Base-by-base conservation (phyloP, 2,329 filamentous ascomycete species). In the Blumeria hordei region DNA sequence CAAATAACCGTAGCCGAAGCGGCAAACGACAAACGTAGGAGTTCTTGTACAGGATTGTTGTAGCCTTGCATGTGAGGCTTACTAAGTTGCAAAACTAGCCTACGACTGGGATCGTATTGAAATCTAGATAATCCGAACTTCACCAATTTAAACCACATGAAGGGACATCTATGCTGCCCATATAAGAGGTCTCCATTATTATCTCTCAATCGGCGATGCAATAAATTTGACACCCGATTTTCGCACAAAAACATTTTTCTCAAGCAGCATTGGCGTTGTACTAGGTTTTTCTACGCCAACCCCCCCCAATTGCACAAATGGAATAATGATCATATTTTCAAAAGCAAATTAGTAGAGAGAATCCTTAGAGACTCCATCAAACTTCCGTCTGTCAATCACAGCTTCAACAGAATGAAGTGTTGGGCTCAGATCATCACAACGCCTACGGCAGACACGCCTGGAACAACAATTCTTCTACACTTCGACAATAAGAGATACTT, bases 381-480 rank as follows among this genome's bases (percentile, higher is more conserved):
- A 47, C 35, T 55, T 14, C 33, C 43, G 12, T 39, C 54, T 12
- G 32, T 49, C 21, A n/a, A 43, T 39, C 16, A 21, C 16, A 35
- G 55, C 7, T 53, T 36, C 28, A 55, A 43, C 39, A 65, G 59
- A 36, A 94, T 94, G 88, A 74, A 80, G 61, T 82, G 75, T 65
- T 78, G 72, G 62, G 72, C 88, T 56, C 81, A 93, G 66, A 70
- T 96, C 62, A 67, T 90, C 58, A 83, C 81, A 16, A 84, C 83
- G 57, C 90, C 90, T 12, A 92, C 90, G 60, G 83, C 82, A 57
- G 92, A 98, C 68, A 94, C 88, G 18, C 77, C 81, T 0, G 90
- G 90, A 55, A 85, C 86, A 1, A 76, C 78, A 53, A 67, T 96
- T 35, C 66, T 87, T 39, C 72, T 98, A 6, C 81, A 90, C 65